Evolutionary conservation across 202 grass and related monocot genomes (phyloP), one percentile per base, ranked within the genome.

Genomic region (Elaeis oleifera): DNA sequence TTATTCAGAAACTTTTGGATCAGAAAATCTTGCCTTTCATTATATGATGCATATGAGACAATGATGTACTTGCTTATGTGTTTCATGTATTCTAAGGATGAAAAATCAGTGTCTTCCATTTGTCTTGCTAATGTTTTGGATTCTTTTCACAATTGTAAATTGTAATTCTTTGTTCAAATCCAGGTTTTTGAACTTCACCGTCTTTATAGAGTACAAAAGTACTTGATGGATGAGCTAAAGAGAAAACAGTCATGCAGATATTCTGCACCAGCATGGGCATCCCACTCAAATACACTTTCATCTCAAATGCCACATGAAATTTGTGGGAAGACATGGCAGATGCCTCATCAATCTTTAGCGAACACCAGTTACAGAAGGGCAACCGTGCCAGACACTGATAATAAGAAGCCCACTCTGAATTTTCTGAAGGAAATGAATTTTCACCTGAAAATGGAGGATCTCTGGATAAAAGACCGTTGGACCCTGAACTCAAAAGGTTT

Each of bases 131-230:
- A 44, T 3, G 36, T 14, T 44, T 13, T 44, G 36, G 36, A 11
- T 44, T 44, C 36, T 44, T 44, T 44, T 44, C 36, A 13, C 2
- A 5, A 44, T 44, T 44, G 36, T 44, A 44, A 44, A 44, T 44
- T 44, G 11, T 14, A 44, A 44, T 44, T 44, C 36, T 44, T 13
- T 44, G 36, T 75, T 54, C 25, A 36, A 51, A 56, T 85, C 59
- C 71, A 99, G 94, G 88, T 99, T 18, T 79, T 76, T 71, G 94
- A 99, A 81, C 78, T 99, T 77, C 94, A 99, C 75, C 89, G 85
- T 48, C 77, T 99, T 76, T 99, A 90, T 75, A 77, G 74, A 78
- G 76, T 80, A 77, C 94, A 99, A 74, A 99, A 75, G 74, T 75
- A 89, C 29, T 59, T 99, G 74, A 89, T 92, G 82, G 64, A 81